Evolutionary conservation across 306 rosid genomes (phyloP), one percentile per base, ranked within the genome.

Genomic region (cucumber (Cucumis sativus)): DNA sequence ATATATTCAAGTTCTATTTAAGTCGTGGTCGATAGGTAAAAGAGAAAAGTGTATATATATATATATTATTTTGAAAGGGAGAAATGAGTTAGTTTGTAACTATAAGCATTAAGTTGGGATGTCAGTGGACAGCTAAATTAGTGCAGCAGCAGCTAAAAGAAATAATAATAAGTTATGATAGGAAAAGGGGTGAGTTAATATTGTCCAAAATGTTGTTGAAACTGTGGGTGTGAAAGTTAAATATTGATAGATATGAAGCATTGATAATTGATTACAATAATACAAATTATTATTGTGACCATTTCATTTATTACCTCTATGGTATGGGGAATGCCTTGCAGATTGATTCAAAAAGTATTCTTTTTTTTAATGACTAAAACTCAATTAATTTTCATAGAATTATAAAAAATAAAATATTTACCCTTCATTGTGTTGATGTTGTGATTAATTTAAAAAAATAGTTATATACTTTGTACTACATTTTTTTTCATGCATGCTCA

Each of bases 211-310:
- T 43, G 73, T 43, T 6, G 55, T 47, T 47, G 54, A 71, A 47
- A 25, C 21, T 49, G 74, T 68, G n/a, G 11, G 6, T 3, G 76
- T 58, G 41, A 72, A 15, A 72, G 77, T 55, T 51, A 72, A 72
- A 72, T 72, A 49, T 47, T 23, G 37, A 69, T 71, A 47, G 59
- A 45, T 21, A 69, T 41, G 57, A 2, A 49, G 41, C 76, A 17
- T 45, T 72, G 6, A 72, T 72, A 72, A 72, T 72, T 72, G 28
- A 52, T 9, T 51, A 28, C 62, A 72, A 72, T 72, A 72, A 72
- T 72, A 51, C 45, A 51, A 72, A 72, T 51, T 72, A 71, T 51
- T 12, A 52, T 70, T 70, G 76, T 70, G 40, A 8, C 37, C 57
- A 52, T 51, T 51, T 51, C 75, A 70, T 43, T 71, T 49, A 49